These are phyloP conservation scores for Fraxinus nigra DNA, from an alignment of 305 asterid species.

Conservation along the genomic window DNA sequence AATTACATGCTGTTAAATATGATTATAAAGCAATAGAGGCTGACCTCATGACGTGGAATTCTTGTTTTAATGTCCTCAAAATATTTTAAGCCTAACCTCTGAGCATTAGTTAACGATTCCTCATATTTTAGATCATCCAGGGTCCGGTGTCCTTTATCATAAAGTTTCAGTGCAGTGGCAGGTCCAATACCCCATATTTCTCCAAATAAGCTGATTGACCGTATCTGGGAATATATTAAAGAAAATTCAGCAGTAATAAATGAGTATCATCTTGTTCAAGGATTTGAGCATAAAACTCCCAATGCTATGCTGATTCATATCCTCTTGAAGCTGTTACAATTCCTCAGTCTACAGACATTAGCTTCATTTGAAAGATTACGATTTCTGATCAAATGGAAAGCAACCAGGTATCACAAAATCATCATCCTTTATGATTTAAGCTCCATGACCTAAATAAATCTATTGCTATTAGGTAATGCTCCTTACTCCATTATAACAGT, in stretches of 20 bases:
- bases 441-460: slow-evolving; percentile 6
- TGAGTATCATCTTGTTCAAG: neutral
- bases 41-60: slow-evolving; percentile 86
- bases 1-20: slow-evolving; percentile 7
- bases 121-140: slow-evolving; percentile 70
- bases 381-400: slow-evolving; percentile 9
- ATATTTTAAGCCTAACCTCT: slow-evolving; percentile 77
- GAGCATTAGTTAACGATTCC: slow-evolving; percentile 72
- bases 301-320: neutral
- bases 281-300: slow-evolving; percentile 1
- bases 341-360: slow-evolving; percentile 3
- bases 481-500: slow-evolving; percentile 1
- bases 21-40: slow-evolving; percentile 21
- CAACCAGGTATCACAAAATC: slow-evolving; percentile 2
- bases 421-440: neutral
- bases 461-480: neutral
- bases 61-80: slow-evolving; percentile 81
- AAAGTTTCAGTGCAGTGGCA: slow-evolving; percentile 79
- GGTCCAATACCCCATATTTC: slow-evolving; percentile 99
- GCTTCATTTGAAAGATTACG: slow-evolving; percentile 1
- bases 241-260: slow-evolving; percentile 17
- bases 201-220: slow-evolving; percentile 84
- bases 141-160: slow-evolving; percentile 85
- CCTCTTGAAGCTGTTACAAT: slow-evolving; percentile 12
- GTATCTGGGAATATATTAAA: slow-evolving; percentile 49